Evolutionary conservation across 2,329 filamentous ascomycete species (phyloP).

Genomic region (Fusarium temperatum): DNA sequence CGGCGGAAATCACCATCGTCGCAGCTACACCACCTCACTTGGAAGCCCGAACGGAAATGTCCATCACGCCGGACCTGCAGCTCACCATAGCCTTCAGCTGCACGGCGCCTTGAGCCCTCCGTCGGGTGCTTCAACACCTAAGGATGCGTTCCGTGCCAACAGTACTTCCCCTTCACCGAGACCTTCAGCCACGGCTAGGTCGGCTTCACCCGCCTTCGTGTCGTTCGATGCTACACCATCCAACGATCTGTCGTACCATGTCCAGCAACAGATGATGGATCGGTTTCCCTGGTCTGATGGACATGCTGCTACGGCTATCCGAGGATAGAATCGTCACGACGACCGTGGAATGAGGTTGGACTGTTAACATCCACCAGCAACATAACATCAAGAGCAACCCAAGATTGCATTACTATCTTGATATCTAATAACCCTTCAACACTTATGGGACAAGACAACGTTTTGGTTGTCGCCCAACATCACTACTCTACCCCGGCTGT

Average conservation of each 20-base stretch:
- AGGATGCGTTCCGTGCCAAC: conserved; percentile 43
- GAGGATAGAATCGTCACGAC: conserved; percentile 45
- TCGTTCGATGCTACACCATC: conserved; percentile 58
- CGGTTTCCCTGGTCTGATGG: conserved; percentile 60
- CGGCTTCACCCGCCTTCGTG: conserved; percentile 58
- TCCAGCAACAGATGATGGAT: conserved; percentile 53
- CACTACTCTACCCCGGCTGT: conserved; percentile 28
- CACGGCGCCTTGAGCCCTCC: conserved; percentile 30
- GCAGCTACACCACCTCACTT: conserved; percentile 13
- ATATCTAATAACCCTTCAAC: conserved; percentile 17
- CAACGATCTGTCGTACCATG: conserved; percentile 51
- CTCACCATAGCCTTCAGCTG: conserved; percentile 54
- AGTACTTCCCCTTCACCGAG: conserved; percentile 45
- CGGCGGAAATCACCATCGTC: conserved; percentile 9
- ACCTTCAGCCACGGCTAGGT: conserved; percentile 50
- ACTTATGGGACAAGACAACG: not conserved
- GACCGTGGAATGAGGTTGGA: conserved; percentile 25
- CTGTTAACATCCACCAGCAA: conserved; percentile 15
- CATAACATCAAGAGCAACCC: conserved; percentile 10
- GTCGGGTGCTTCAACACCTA: conserved; percentile 30
- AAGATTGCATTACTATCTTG: conserved; percentile 28
- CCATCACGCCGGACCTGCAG: conserved; percentile 50
- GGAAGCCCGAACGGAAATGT: conserved; percentile 21
- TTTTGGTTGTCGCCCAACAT: not conserved
- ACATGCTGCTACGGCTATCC: conserved; percentile 60